Base-by-base conservation (phyloP, 352 stramenopile species). In the Hyaloperonospora brassicae region DNA sequence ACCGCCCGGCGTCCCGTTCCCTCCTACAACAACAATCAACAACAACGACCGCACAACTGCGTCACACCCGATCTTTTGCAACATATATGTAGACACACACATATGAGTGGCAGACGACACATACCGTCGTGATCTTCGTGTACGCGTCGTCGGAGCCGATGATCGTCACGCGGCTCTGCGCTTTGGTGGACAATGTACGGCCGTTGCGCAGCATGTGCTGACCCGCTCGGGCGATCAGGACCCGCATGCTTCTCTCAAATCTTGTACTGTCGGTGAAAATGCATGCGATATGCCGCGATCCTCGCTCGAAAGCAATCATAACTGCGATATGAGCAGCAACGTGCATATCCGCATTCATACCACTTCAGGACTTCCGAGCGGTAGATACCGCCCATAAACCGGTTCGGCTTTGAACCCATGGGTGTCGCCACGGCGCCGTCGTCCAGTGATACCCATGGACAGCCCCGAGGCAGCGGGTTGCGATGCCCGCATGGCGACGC, bases 61-160 rank as follows among this genome's bases (percentile, higher is more conserved):
- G 27, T 50, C 45, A 40, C 27, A 21, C n/a, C 7, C 13, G 27
- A 23, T 25, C 13, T 12, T 25, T 36, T 22, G 2, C 14, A 10
- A 30, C 22, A 17, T 17, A 17, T 17, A 17, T 17, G 17, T 17
- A 17, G 17, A 17, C 17, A 17, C 17, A 17, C 17, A 17, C 17
- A 17, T 17, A 17, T 17, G 17, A n/a, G 31, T 25, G 23, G 47
- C 47, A 55, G 8, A n/a, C 46, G 43, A 5, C 2, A 58, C 73
- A 21, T 40, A 91, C 81, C 66, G 70, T 75, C 2, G 70, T 64
- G 55, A 91, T 86, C 50, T 80, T 70, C 44, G 65, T 75, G 62
- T 91, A 91, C 2, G 78, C 76, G 5, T 84, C 79, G 38, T 91
- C 73, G 22, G 79, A 89, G 1, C 79, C 75, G 12, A 91, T 65